Base-by-base conservation (phyloP, 345 rosid genomes). In the Fremontodendron californicum region DNA sequence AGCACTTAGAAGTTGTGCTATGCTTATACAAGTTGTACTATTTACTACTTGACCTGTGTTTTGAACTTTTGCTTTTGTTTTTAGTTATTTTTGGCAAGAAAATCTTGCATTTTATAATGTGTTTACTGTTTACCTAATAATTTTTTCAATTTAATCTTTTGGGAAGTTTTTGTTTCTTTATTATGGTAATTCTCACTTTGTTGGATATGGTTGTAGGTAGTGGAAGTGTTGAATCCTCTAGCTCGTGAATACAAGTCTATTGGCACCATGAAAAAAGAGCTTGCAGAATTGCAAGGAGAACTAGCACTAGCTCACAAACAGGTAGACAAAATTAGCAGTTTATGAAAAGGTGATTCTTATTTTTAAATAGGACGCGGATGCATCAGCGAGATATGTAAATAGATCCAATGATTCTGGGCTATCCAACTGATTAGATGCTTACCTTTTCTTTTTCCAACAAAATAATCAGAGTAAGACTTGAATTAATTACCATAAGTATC, bases 271-370 rank as follows among this genome's bases (percentile, higher is more conserved):
- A n/a, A n/a, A n/a, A n/a, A n/a, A n/a, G n/a, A n/a, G n/a, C n/a
- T n/a, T 23, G 98, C 97, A 3, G 97, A 78, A 79, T 77, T 94
- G 86, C 98, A 94, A 77, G 91, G 86, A 68, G 97, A 90, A 80
- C 75, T 94, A 84, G 85, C 88, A 1, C 90, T 88, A 84, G 97
- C 98, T 48, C 97, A 94, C 81, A 85, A 66, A 79, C 97, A 94
- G 94, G 98, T 94, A 42, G 66, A 72, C 71, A 81, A 71, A 9
- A 65, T 73, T 25, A 73, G 11, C 71, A 12, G 9, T 43, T 19
- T 37, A 8, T 31, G 31, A 25, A 27, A 73, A 25, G 63, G 25
- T 18, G 60, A 45, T 46, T 65, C 25, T 46, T 25, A 52, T n/a
- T 2, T 19, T 79, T 57, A n/a, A 35, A 45, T 60, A 40, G n/a